A percentile compares a stretch with the other conserved stretches of the same genome.
phyloP scores from a whole-genome alignment of 148 eudicot species.

The Camellia granthamiana region DNA sequence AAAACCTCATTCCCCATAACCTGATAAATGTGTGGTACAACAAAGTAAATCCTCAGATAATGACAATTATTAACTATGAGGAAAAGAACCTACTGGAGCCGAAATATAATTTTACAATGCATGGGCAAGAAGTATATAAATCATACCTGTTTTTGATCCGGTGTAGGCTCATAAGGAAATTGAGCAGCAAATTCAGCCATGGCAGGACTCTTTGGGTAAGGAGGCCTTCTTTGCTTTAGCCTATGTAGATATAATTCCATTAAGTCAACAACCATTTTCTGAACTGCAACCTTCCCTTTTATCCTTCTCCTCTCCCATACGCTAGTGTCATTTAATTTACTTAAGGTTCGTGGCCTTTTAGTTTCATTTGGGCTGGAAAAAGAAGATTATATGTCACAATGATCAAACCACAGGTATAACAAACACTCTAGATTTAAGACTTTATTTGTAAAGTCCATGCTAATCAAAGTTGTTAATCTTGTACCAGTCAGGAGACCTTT shows the following conservation, averaged over 20 bases:
- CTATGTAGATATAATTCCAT: conserved; percentile 94
- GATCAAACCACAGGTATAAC: not conserved
- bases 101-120: not conserved
- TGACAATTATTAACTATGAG: not conserved
- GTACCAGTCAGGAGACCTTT: too few relatives aligned
- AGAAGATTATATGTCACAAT: not conserved
- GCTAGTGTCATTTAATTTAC: conserved; percentile 77
- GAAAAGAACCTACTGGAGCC: not conserved
- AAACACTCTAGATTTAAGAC: not conserved
- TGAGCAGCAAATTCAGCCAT: conserved; percentile 67
- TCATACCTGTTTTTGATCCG: conserved; percentile 86
- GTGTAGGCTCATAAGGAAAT: conserved; percentile 87
- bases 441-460: not conserved
- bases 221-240: conserved; percentile 80
- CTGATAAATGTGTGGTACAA: not conserved
- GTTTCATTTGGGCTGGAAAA: conserved; percentile 83
- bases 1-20: not conserved
- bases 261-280: conserved; percentile 96
- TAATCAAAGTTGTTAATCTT: too few relatives aligned
- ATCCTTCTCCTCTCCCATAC: conserved; percentile 90
- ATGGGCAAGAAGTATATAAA: not conserved
- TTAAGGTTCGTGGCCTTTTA: conserved; percentile 66
- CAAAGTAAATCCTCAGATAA: not conserved
- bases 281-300: conserved; percentile 93
- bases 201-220: conserved; percentile 69